phyloP scores from a whole-genome alignment of 345 rosid species.

The Lepidium aucheri region DNA sequence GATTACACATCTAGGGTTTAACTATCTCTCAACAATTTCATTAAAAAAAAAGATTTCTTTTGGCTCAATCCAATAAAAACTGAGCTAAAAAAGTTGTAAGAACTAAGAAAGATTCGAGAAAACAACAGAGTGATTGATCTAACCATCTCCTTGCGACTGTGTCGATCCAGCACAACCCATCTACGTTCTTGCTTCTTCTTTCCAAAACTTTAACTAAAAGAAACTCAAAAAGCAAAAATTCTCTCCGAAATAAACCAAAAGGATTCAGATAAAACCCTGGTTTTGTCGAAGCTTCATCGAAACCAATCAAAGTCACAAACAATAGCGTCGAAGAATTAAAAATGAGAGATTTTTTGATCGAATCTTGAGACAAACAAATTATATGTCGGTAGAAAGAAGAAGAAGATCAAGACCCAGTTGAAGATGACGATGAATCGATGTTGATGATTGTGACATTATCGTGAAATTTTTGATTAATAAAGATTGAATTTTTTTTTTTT shows the following conservation, averaged over 20 bases:
- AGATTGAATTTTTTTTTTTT: background rate
- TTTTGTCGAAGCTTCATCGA: constrained; percentile 26
- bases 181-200: constrained; percentile 6
- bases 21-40: background rate
- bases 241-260: background rate
- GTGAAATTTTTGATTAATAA: constrained; percentile 4
- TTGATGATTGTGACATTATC: constrained; percentile 23
- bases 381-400: constrained; percentile 14
- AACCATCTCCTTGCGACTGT: constrained; percentile 55
- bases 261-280: constrained; percentile 10
- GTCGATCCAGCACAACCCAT: constrained; percentile 91
- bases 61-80: background rate
- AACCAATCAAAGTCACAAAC: constrained; percentile 3
- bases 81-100: background rate
- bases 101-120: background rate
- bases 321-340: background rate
- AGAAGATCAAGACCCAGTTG: constrained; percentile 19
- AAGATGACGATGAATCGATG: constrained; percentile 22
- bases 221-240: background rate
- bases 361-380: background rate
- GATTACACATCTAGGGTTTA: constrained; percentile 6
- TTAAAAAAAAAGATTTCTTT: background rate
- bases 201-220: background rate
- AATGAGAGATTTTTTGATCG: background rate
- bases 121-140: background rate